Evolutionary conservation across 2,329 filamentous ascomycete genomes (phyloP), one percentile per base, ranked within the genome.

Genomic region (Diaporthe vaccinii): DNA sequence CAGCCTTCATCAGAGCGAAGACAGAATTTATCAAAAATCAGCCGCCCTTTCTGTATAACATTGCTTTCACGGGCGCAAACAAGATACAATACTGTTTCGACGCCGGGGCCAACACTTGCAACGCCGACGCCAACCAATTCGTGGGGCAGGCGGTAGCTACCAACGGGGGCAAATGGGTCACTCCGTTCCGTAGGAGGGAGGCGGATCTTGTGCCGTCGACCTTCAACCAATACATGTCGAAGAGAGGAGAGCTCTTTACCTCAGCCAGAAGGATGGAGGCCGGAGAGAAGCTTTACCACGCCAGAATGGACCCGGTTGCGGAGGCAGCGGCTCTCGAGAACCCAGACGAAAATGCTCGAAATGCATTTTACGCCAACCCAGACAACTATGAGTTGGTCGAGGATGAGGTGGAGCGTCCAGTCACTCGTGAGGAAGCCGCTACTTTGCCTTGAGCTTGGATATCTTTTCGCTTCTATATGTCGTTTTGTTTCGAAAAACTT

Each of bases 241-340:
- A 62, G 39, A 62, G 59, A 28, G 59, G 59, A 44, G 59, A 62
- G n/a, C 15, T 62, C 36, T 44, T 62, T 15, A 62, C 59, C 15
- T 62, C 59, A 6, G 59, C 25, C n/a, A 44, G 39, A 28, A 9
- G 8, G 6, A 62, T 62, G 59, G 39, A 15, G 39, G 14, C 39
- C n/a, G 59, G 59, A n/a, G 59, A 62, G 12, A 62, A 62, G 59
- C 59, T 62, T n/a, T 62, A 44, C n/a, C 59, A 62, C n/a, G n/a
- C 59, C 59, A 28, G 5, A 4, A 28, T 62, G 17, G 25, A 44
- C 59, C 36, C n/a, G 36, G 59, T 12, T 20, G 8, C 12, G 39
- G 59, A 62, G 59, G 59, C 59, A 44, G 25, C n/a, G 39, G 36
- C 39, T 44, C n/a, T 28, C 39, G n/a, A 28, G 4, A 44, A 28